Percentiles rank a stretch among this genome's conserved stretches.
Evolutionary conservation across 352 stramenopile species (phyloP).

Genomic region (Pythium brachiatum): DNA sequence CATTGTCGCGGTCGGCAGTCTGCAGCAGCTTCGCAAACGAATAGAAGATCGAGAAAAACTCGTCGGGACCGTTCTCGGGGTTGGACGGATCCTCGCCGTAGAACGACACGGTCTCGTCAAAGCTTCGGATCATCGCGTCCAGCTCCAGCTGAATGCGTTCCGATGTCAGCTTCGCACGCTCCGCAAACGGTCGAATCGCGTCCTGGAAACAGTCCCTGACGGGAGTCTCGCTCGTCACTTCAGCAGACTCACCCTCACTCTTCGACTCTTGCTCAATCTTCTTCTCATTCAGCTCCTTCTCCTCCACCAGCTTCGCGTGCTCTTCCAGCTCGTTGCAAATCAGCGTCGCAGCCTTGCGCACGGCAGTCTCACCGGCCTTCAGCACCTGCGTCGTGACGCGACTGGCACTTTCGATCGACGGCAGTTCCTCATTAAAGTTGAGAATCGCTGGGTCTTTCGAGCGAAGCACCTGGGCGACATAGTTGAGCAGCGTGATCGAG

Average conservation of each 20-base stretch:
- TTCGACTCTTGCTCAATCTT: background rate
- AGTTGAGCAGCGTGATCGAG: conserved; percentile 81
- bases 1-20: conserved; percentile 77
- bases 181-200: conserved; percentile 69
- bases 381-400: conserved; percentile 76
- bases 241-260: conserved; percentile 32
- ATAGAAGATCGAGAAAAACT: conserved; percentile 86
- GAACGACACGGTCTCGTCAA: conserved; percentile 64
- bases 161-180: conserved; percentile 59
- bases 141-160: conserved; percentile 54
- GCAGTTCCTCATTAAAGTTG: conserved; percentile 71
- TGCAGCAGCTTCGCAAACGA: conserved; percentile 83
- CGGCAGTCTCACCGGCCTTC: conserved; percentile 66
- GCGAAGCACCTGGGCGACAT: conserved; percentile 67
- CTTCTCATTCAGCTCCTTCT: conserved; percentile 1
- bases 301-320: conserved; percentile 55
- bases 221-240: conserved; percentile 19
- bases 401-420: conserved; percentile 72
- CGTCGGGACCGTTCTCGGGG: conserved; percentile 64
- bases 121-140: conserved; percentile 59
- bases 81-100: conserved; percentile 75
- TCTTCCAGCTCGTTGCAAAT: conserved; percentile 71
- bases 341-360: conserved; percentile 66
- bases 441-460: conserved; percentile 65
- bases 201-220: conserved; percentile 71